These are phyloP conservation scores for Morella rubra DNA, from an alignment of 306 rosid species.

Conservation along the genomic window DNA sequence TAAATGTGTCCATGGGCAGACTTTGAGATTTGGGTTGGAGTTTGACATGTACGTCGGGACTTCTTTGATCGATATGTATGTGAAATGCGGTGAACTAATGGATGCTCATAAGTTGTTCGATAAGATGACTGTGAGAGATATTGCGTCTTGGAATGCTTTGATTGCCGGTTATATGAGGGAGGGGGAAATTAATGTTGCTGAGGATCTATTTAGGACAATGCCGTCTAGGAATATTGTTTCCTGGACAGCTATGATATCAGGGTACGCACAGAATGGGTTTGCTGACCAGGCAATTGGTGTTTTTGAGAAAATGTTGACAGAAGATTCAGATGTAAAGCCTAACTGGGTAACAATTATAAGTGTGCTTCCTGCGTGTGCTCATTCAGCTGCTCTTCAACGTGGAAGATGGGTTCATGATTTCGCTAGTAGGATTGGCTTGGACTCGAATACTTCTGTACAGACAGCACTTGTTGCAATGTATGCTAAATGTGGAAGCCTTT, in stretches of 20 bases:
- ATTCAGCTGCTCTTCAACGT: slow-evolving; percentile 34
- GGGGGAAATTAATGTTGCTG: slow-evolving; percentile 24
- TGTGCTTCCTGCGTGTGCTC: slow-evolving; percentile 41
- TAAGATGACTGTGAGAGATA: slow-evolving; percentile 13
- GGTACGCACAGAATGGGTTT: slow-evolving; percentile 40
- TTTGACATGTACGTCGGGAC: slow-evolving; percentile 12
- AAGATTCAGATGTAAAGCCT: slow-evolving; percentile 34
- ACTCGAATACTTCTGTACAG: slow-evolving; percentile 31
- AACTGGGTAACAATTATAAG: slow-evolving; percentile 41
- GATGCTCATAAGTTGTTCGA: slow-evolving; percentile 28
- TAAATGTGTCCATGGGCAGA: slow-evolving; percentile 16
- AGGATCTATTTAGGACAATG: slow-evolving; percentile 35
- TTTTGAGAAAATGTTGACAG: slow-evolving; percentile 18
- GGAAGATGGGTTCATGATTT: slow-evolving; percentile 41
- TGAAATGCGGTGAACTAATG: slow-evolving; percentile 7
- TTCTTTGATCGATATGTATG: slow-evolving; percentile 16
- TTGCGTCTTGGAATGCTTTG: slow-evolving; percentile 16
- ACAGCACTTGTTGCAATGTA: slow-evolving; percentile 35
- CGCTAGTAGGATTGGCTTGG: slow-evolving; percentile 32
- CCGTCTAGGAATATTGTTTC: slow-evolving; percentile 34
- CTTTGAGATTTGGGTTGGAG: slow-evolving; percentile 6
- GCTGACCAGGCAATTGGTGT: not conserved
- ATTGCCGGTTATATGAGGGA: slow-evolving; percentile 8
- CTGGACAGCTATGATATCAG: slow-evolving; percentile 45
- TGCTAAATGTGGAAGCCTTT: slow-evolving; percentile 40